Percentiles rank a stretch among this genome's conserved stretches.
Evolutionary conservation across 805 yeast species (phyloP).

Genomic region (Ogataea neopini): DNA sequence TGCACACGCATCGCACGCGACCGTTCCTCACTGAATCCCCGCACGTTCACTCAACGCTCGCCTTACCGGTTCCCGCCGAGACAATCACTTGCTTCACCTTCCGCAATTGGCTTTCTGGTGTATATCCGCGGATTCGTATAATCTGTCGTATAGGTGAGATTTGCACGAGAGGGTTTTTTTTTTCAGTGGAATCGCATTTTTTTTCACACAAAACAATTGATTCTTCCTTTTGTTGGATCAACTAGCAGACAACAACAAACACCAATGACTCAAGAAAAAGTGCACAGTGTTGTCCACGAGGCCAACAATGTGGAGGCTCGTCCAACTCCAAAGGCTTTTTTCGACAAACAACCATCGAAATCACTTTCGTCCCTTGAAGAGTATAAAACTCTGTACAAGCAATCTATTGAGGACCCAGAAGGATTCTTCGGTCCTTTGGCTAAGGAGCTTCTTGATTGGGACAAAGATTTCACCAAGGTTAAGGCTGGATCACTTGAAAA

Average conservation of each 20-base stretch:
- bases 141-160: neutral
- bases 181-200: neutral
- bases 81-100: conserved; percentile 1
- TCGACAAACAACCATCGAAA: conserved; percentile 55
- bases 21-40: neutral
- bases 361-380: conserved; percentile 65
- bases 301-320: conserved; percentile 52
- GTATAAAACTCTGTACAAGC: conserved; percentile 65
- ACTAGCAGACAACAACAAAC: conserved; percentile 2
- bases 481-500: conserved; percentile 62
- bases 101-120: conserved; percentile 2
- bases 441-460: conserved; percentile 74
- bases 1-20: conserved; percentile 1
- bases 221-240: conserved; percentile 6
- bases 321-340: conserved; percentile 57
- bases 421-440: conserved; percentile 80
- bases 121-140: conserved; percentile 1
- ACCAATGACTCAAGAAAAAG: conserved; percentile 26
- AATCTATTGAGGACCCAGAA: conserved; percentile 79
- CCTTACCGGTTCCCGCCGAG: neutral
- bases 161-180: neutral
- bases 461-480: conserved; percentile 68
- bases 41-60: neutral
- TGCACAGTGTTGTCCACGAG: conserved; percentile 58
- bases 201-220: neutral